Percentiles rank a stretch among this genome's conserved stretches.
phyloP scores from a whole-genome alignment of 257 asterid species.

The Ligustrum vulgare region DNA sequence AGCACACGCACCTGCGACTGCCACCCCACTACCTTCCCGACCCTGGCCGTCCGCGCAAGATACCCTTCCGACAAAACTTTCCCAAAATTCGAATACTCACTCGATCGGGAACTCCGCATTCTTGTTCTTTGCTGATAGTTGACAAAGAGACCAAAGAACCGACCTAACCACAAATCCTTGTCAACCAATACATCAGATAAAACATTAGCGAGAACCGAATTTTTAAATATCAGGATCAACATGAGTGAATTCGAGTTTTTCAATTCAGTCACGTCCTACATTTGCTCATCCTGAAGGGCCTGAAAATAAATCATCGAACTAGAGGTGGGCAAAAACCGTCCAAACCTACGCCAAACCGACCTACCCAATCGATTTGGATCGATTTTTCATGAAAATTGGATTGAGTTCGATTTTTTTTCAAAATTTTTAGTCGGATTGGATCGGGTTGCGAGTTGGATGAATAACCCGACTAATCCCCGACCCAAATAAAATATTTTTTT shows the following conservation, averaged over 20 bases:
- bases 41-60: slow-evolving; percentile 33
- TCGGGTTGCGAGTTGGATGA: too few relatives aligned
- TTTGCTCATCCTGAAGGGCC: slow-evolving; percentile 51
- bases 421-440: too few relatives aligned
- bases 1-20: slow-evolving; percentile 46
- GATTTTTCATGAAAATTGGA: too few relatives aligned
- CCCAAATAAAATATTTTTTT: too few relatives aligned
- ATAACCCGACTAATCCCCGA: too few relatives aligned
- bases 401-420: too few relatives aligned
- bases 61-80: slow-evolving; percentile 53
- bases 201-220: slow-evolving; percentile 44
- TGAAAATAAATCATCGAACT: slow-evolving; percentile 69
- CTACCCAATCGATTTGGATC: too few relatives aligned
- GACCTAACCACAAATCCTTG: slow-evolving; percentile 39
- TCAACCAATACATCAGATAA: slow-evolving; percentile 48
- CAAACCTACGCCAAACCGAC: too few relatives aligned
- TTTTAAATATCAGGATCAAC: slow-evolving; percentile 44
- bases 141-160: slow-evolving; percentile 58
- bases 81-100: slow-evolving; percentile 21
- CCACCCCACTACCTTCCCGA: slow-evolving; percentile 64
- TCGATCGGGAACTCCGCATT: slow-evolving; percentile 36
- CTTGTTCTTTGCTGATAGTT: neutral
- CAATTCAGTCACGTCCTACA: slow-evolving; percentile 40
- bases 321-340: too few relatives aligned
- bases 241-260: slow-evolving; percentile 28